Evolutionary conservation across 495 filamentous ascomycete species (phyloP), one percentile per base, ranked within the genome.

Genomic region (Aspergillus olivimuriae): DNA sequence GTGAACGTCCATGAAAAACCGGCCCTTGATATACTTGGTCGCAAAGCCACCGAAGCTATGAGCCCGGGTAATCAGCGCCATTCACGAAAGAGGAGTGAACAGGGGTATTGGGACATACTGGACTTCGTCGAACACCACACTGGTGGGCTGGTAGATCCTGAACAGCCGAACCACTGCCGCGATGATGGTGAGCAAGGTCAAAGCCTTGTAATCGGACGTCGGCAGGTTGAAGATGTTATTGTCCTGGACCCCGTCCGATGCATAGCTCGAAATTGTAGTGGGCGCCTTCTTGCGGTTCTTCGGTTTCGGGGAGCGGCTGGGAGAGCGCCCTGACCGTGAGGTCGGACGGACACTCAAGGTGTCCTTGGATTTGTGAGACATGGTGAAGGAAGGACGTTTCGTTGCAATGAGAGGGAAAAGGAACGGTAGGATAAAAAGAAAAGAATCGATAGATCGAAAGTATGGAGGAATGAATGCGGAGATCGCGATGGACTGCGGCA

Each of bases 1-100:
- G 56, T 98, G 92, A 3, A 98, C 92, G 58, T 98, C 92, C 92
- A 98, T 98, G 64, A 98, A 98, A 73, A 98, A 98, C 51, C 72
- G 79, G 50, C 92, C 92, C 66, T 97, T 96, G 73, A 98, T 97
- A 60, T 98, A 98, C 62, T 98, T 97, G 47, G 86, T 86, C 32
- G 92, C 92, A 57, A 97, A 98, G 3, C 92, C 92, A 55, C 92
- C 92, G 66, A 98, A 98, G 63, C 90, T 94, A 56, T n/a, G n/a
- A 57, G 39, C 11, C 30, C 9, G 4, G 38, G 9, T 20, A 15
- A 39, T 52, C 41, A 48, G 47, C 28, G 21, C 11, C 10, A 26
- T 35, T 21, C n/a, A n/a, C n/a, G n/a, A n/a, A n/a, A n/a, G n/a
- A n/a, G n/a, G n/a, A n/a, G n/a, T n/a, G n/a, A 19, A 50, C 49